These are phyloP conservation scores for Eucalyptus sp. DNA, from an alignment of 345 rosid species.

Conservation along the genomic window DNA sequence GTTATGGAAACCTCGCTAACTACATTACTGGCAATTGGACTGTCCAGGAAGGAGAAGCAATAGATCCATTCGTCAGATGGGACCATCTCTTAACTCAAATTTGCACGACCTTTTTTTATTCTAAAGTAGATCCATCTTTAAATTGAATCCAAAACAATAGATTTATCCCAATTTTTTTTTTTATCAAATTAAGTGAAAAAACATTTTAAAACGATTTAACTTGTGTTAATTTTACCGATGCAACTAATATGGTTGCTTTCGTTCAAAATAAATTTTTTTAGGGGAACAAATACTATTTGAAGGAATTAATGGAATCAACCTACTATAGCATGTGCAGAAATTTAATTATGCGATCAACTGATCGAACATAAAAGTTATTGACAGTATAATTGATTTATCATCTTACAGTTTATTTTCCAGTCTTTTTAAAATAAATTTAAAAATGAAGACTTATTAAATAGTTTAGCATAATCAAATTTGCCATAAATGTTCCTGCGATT, in stretches of 20 bases:
- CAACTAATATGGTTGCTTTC: not conserved
- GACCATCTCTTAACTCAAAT: not conserved
- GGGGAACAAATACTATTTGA: not conserved
- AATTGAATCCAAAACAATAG: not conserved
- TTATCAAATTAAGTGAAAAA: not conserved
- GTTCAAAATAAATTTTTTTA: not conserved
- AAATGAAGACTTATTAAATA: not conserved
- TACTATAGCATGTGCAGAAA: not conserved
- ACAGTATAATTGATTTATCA: not conserved
- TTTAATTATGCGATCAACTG: not conserved
- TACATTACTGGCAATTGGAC: not conserved
- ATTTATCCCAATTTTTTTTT: not conserved
- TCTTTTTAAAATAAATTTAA: too few species aligned
- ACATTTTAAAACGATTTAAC: not conserved
- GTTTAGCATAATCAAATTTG: not conserved
- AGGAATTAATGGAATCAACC: not conserved
- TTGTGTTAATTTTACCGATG: not conserved
- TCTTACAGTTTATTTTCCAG: not conserved
- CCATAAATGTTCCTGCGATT: not conserved
- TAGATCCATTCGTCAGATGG: not conserved
- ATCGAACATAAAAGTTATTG: not conserved
- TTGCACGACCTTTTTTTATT: not conserved
- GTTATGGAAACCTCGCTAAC: not conserved
- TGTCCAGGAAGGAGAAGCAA: not conserved
- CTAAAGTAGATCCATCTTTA: not conserved